phyloP scores from a whole-genome alignment of 176 grass and related monocot species.

The Phoenix roebelenii region DNA sequence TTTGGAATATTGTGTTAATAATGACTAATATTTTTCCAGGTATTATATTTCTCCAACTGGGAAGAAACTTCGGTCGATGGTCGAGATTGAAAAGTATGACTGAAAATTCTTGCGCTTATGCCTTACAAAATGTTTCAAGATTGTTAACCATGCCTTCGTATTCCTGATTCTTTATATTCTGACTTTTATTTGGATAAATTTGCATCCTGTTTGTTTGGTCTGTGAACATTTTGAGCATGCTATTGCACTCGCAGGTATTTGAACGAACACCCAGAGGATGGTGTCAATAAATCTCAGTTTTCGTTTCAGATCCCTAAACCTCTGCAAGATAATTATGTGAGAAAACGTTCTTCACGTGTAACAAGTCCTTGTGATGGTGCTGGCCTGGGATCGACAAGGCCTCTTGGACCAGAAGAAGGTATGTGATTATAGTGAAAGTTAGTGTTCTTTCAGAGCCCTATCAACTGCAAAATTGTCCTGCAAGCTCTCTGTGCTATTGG shows the following conservation, averaged over 20 bases:
- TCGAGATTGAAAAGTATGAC: neutral
- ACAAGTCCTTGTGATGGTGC: slow-evolving; percentile 31
- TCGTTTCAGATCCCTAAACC: slow-evolving; percentile 70
- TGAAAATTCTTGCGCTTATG: neutral
- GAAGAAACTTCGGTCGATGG: slow-evolving; percentile 1
- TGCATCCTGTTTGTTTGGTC: slow-evolving; percentile 9
- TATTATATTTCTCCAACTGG: slow-evolving; percentile 1
- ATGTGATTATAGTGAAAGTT: slow-evolving; percentile 10
- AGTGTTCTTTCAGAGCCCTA: neutral
- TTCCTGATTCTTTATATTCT: neutral
- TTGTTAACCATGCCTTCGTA: neutral
- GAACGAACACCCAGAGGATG: slow-evolving; percentile 47
- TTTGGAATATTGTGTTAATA: too few species aligned
- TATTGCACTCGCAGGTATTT: slow-evolving; percentile 38
- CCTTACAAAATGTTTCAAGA: too few species aligned
- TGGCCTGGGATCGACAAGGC: slow-evolving; percentile 14
- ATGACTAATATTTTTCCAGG: neutral
- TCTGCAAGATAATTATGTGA: slow-evolving; percentile 64
- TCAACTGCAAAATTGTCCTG: neutral
- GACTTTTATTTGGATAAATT: slow-evolving; percentile 2
- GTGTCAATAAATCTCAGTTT: slow-evolving; percentile 54
- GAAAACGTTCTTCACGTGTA: slow-evolving; percentile 34
- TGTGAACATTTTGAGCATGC: slow-evolving; percentile 7
- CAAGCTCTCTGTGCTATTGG: slow-evolving; percentile 3
- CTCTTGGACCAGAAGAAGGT: slow-evolving; percentile 47